These are phyloP conservation scores for Eremochloa ophiuroides DNA, from an alignment of 176 grass and related monocot genomes.

Conservation along the genomic window DNA sequence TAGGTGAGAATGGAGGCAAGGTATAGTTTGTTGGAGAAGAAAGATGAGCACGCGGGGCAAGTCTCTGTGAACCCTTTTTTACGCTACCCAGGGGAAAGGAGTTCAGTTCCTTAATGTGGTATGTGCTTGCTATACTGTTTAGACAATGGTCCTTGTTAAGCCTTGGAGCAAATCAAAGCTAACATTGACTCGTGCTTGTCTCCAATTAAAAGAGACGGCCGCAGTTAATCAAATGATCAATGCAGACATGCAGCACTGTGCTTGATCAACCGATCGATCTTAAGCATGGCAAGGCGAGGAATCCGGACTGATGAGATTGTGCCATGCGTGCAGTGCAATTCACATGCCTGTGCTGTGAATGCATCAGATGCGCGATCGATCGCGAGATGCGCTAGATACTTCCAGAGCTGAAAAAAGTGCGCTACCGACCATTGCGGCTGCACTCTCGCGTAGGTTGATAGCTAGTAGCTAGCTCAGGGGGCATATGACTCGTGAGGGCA, in stretches of 20 bases:
- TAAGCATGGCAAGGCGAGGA: neutral
- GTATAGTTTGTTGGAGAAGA: constrained; percentile 74
- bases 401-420: neutral
- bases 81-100: neutral
- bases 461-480: neutral
- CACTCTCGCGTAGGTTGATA: too few relatives aligned
- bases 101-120: neutral
- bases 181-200: neutral
- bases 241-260: too few relatives aligned
- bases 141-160: neutral
- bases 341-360: neutral
- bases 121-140: neutral
- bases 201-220: neutral
- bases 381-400: neutral
- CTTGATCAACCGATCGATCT: neutral
- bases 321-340: constrained; percentile 24
- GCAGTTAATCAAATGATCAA: neutral
- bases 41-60: neutral
- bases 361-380: constrained; percentile 8
- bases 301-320: neutral
- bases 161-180: neutral
- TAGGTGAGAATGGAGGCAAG: constrained; percentile 46
- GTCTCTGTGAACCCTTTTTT: constrained; percentile 22
- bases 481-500: neutral
- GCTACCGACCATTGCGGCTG: neutral